These are phyloP conservation scores for Exsudoporus frostii DNA, from an alignment of 768 basidiomycete species.

Conservation along the genomic window DNA sequence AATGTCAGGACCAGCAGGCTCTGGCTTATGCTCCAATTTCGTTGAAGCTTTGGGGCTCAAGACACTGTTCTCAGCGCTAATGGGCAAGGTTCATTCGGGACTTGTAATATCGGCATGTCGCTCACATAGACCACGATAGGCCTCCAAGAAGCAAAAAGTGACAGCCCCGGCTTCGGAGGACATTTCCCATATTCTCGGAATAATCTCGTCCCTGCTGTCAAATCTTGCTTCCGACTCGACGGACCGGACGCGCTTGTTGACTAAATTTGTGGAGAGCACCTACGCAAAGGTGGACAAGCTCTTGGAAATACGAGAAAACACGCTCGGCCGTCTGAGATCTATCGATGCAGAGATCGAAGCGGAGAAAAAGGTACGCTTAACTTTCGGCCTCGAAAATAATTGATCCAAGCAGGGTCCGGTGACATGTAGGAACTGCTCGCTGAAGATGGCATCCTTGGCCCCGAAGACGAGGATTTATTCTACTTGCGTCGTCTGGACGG, in stretches of 20 bases:
- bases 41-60: slow-evolving; percentile 87
- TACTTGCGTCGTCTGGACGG: slow-evolving; percentile 87
- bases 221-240: slow-evolving; percentile 85
- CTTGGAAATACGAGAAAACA: slow-evolving; percentile 78
- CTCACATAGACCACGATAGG: slow-evolving; percentile 29
- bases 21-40: slow-evolving; percentile 75
- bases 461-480: slow-evolving; percentile 69
- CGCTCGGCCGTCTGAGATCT: slow-evolving; percentile 53
- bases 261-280: slow-evolving; percentile 90
- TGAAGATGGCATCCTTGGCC: slow-evolving; percentile 53
- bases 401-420: not conserved
- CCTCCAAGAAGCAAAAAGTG: slow-evolving; percentile 63
- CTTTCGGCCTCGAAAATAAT: not conserved
- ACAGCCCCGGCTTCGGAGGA: slow-evolving; percentile 69
- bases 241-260: slow-evolving; percentile 72
- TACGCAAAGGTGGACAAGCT: slow-evolving; percentile 96
- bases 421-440: slow-evolving; percentile 46
- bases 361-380: slow-evolving; percentile 57
- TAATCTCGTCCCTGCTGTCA: slow-evolving; percentile 82
- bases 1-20: slow-evolving; percentile 72
- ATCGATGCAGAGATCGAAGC: slow-evolving; percentile 65
- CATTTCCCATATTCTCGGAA: slow-evolving; percentile 81
- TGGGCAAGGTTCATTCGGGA: slow-evolving; percentile 76
- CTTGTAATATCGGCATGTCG: not conserved
- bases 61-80: slow-evolving; percentile 84